phyloP scores from a whole-genome alignment of 331 rosid genomes.

The Malus hybrid region DNA sequence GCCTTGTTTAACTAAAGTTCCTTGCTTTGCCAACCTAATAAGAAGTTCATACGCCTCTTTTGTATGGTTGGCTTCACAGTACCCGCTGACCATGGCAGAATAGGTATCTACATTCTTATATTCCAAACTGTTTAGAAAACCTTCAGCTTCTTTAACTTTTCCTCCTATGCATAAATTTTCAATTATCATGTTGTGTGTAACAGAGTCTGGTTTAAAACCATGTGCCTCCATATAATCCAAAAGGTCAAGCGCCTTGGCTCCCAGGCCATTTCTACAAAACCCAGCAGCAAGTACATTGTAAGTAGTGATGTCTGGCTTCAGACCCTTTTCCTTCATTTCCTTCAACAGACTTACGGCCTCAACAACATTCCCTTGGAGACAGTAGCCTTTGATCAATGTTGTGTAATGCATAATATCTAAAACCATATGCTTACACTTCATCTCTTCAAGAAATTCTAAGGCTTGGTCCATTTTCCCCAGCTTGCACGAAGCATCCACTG shows the following conservation, averaged over 20 bases:
- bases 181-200: slow-evolving; percentile 47
- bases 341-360: slow-evolving; percentile 35
- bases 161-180: slow-evolving; percentile 59
- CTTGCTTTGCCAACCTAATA: slow-evolving; percentile 34
- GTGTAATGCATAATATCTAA: slow-evolving; percentile 71
- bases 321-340: slow-evolving; percentile 47
- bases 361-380: slow-evolving; percentile 26
- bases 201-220: slow-evolving; percentile 44
- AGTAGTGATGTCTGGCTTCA: slow-evolving; percentile 60
- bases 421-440: slow-evolving; percentile 38
- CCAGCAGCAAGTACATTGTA: slow-evolving; percentile 65
- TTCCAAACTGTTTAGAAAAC: slow-evolving; percentile 35
- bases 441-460: slow-evolving; percentile 41
- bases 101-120: slow-evolving; percentile 43
- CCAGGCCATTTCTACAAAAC: slow-evolving; percentile 42
- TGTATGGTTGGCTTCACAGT: slow-evolving; percentile 44
- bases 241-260: slow-evolving; percentile 26
- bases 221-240: slow-evolving; percentile 44
- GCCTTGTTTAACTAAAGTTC: slow-evolving; percentile 24
- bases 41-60: slow-evolving; percentile 42
- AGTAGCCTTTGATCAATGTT: slow-evolving; percentile 61
- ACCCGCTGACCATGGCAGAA: slow-evolving; percentile 62
- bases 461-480: slow-evolving; percentile 59
- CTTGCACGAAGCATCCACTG: slow-evolving; percentile 50
- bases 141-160: slow-evolving; percentile 55